phyloP scores from a whole-genome alignment of 2,329 filamentous ascomycete species.

The Cladosporium sp. region DNA sequence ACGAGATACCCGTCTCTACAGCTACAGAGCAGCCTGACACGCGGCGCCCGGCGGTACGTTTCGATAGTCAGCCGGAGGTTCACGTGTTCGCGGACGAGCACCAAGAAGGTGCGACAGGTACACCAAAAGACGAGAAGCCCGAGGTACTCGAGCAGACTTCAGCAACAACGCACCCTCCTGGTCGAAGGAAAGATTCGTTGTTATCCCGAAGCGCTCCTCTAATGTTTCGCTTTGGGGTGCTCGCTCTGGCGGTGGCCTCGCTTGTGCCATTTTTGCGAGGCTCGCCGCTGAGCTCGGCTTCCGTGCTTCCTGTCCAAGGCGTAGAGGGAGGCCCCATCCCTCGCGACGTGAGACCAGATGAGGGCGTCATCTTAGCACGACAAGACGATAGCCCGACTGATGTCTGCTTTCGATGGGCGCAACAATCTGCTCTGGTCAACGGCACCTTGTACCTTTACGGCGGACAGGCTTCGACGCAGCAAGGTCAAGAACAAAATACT shows the following conservation, averaged over 20 bases:
- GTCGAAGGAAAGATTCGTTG: background rate
- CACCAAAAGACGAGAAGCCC: background rate
- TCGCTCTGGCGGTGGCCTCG: constrained; percentile 7
- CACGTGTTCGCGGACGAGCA: constrained; percentile 1
- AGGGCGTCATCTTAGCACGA: constrained; percentile 18
- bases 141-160: background rate
- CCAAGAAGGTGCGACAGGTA: background rate
- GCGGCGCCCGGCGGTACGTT: constrained; percentile 6
- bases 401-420: constrained; percentile 60
- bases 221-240: constrained; percentile 4
- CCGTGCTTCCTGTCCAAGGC: constrained; percentile 22
- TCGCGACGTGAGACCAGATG: constrained; percentile 11
- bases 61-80: constrained; percentile 8
- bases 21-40: constrained; percentile 2
- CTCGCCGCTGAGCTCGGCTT: background rate
- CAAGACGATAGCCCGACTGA: constrained; percentile 47
- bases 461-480: constrained; percentile 55
- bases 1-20: constrained; percentile 6
- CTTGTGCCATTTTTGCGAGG: constrained; percentile 8
- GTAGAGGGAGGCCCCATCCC: constrained; percentile 27
- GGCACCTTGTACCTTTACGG: constrained; percentile 73
- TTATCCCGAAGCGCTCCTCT: background rate
- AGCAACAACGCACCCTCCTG: background rate
- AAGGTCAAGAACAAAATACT: constrained; percentile 55
- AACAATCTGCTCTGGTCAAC: constrained; percentile 63